Percentiles rank a stretch among this genome's conserved stretches.
Evolutionary conservation across 495 filamentous ascomycete genomes (phyloP).

Genomic region (Letharia columbiana): DNA sequence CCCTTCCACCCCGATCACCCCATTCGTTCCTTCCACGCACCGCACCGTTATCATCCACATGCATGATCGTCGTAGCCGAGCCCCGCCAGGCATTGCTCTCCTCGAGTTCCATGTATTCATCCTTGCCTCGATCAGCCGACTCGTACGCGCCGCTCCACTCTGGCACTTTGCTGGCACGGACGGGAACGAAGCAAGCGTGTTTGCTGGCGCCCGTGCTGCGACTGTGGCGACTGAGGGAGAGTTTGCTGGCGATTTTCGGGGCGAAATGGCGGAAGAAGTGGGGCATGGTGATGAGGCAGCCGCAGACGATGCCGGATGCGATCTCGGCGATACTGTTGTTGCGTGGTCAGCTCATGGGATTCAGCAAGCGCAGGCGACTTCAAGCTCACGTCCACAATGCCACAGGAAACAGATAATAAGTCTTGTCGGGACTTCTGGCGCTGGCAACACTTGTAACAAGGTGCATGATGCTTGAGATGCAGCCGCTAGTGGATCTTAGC

Average conservation of each 20-base stretch:
- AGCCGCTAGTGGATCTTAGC: slow-evolving; percentile 4
- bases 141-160: not conserved
- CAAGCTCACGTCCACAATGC: slow-evolving; percentile 9
- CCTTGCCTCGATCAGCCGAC: not conserved
- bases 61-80: not conserved
- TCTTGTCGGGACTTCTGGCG: slow-evolving; percentile 9
- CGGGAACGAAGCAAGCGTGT: not conserved
- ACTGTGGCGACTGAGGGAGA: not conserved
- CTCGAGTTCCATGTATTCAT: not conserved
- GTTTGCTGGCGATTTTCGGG: slow-evolving; percentile 1
- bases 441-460: slow-evolving; percentile 10
- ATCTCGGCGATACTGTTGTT: slow-evolving; percentile 10
- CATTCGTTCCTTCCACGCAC: not conserved
- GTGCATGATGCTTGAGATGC: slow-evolving; percentile 20
- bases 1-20: not conserved
- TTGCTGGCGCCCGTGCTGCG: not conserved
- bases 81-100: not conserved
- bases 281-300: slow-evolving; percentile 13
- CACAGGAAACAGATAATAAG: slow-evolving; percentile 14
- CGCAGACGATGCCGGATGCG: slow-evolving; percentile 13
- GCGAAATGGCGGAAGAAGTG: slow-evolving; percentile 6
- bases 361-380: not conserved
- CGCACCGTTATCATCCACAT: not conserved
- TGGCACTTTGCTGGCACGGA: not conserved
- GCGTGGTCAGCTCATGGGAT: not conserved